A percentile compares a stretch with the other conserved stretches of the same genome.
Evolutionary conservation across 768 basidiomycete species (phyloP).

Genomic region (Pleurotus giganteus): DNA sequence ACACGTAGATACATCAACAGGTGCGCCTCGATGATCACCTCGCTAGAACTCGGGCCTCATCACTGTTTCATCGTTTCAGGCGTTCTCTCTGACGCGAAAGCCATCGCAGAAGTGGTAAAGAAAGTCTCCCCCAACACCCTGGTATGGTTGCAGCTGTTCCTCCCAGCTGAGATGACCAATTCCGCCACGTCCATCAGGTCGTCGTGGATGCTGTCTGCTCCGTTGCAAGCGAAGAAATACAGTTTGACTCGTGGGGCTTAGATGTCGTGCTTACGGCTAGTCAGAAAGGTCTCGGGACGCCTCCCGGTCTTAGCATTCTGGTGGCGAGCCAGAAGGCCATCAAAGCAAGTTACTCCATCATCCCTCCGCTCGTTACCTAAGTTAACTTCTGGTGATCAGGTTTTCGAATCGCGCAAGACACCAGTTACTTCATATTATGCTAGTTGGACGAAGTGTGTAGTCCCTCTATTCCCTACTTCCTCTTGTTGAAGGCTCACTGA

Average conservation of each 20-base stretch:
- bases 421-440: constrained; percentile 82
- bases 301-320: constrained; percentile 89
- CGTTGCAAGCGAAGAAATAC: constrained; percentile 93
- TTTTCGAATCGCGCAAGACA: constrained; percentile 58
- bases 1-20: constrained; percentile 92
- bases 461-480: not conserved
- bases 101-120: constrained; percentile 69
- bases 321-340: constrained; percentile 80
- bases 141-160: constrained; percentile 31
- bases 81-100: constrained; percentile 82
- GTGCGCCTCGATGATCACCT: constrained; percentile 27
- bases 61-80: constrained; percentile 33
- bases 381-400: constrained; percentile 26
- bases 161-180: constrained; percentile 6
- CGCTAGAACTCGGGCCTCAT: not conserved
- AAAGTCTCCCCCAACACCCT: constrained; percentile 83
- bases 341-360: constrained; percentile 36
- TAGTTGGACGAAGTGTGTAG: constrained; percentile 75
- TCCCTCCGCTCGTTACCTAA: constrained; percentile 7
- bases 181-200: constrained; percentile 39
- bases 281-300: constrained; percentile 91
- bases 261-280: constrained; percentile 86
- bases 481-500: not conserved
- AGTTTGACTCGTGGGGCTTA: constrained; percentile 89
- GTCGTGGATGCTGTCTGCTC: constrained; percentile 94